Conservation (phyloP, 2,329 filamentous ascomycete genomes). For the Lecanosticta acicola region DNA sequence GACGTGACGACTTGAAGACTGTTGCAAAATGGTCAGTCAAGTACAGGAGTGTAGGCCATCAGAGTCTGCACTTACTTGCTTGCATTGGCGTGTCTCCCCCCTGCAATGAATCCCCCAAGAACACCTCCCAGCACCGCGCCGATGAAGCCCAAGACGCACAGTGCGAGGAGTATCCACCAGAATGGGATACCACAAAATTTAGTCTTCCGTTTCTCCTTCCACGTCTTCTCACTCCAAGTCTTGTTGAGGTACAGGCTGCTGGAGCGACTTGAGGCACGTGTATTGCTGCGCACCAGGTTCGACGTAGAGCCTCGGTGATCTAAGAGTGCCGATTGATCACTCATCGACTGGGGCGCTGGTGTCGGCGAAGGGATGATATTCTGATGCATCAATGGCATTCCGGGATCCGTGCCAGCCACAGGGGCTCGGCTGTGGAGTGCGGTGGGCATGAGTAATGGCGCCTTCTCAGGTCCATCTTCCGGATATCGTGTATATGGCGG, state of each 20-base stretch:
- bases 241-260: constrained; percentile 6
- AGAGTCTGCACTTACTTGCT: constrained; percentile 20
- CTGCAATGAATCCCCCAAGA: constrained; percentile 32
- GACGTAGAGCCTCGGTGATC: background rate
- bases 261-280: background rate
- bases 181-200: constrained; percentile 33
- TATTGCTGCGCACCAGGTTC: background rate
- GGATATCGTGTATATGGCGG: constrained; percentile 90
- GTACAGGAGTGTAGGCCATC: background rate
- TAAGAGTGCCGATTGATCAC: constrained; percentile 27
- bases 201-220: constrained; percentile 36
- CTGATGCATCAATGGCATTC: constrained; percentile 33
- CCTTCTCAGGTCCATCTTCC: constrained; percentile 55
- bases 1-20: constrained; percentile 15
- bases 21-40: background rate
- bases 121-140: constrained; percentile 31
- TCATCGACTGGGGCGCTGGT: constrained; percentile 31
- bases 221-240: constrained; percentile 34
- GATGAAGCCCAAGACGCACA: constrained; percentile 29
- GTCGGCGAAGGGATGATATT: constrained; percentile 26
- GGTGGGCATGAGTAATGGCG: constrained; percentile 43
- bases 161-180: constrained; percentile 30
- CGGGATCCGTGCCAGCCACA: constrained; percentile 30
- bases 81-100: constrained; percentile 16
- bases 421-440: constrained; percentile 30